phyloP scores from a whole-genome alignment of 2,329 filamentous ascomycete species.

The Fusarium sacchari region DNA sequence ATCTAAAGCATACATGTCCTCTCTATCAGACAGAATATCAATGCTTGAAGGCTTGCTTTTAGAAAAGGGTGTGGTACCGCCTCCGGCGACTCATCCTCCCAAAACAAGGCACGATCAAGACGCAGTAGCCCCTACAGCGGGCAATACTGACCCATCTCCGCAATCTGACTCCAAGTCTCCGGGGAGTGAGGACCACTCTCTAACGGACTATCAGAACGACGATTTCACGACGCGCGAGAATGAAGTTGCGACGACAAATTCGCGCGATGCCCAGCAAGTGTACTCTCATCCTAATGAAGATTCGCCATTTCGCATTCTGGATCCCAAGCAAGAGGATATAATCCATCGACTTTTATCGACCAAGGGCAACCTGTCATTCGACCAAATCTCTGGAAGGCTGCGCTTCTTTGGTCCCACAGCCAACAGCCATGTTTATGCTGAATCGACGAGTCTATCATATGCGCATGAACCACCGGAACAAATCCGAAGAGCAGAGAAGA shows the following conservation, averaged over 20 bases:
- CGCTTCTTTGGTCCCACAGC: constrained; percentile 65
- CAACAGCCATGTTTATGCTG: constrained; percentile 62
- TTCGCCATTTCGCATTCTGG: constrained; percentile 50
- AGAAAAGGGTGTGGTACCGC: constrained; percentile 59
- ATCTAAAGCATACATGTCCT: constrained; percentile 67
- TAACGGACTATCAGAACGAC: constrained; percentile 48
- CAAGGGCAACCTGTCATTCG: constrained; percentile 61
- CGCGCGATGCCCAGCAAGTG: constrained; percentile 32
- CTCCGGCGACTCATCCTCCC: constrained; percentile 63
- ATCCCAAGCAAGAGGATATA: constrained; percentile 57
- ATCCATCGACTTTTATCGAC: constrained; percentile 61
- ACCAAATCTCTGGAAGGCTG: constrained; percentile 60
- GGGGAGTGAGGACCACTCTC: constrained; percentile 43
- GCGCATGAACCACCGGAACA: constrained; percentile 57
- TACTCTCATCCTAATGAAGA: constrained; percentile 44
- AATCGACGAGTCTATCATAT: constrained; percentile 48
- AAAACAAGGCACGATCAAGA: constrained; percentile 58
- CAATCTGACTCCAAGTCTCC: constrained; percentile 25
- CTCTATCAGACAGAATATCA: constrained; percentile 63
- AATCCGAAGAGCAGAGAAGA: constrained; percentile 56
- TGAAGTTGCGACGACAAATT: constrained; percentile 36
- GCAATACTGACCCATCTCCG: constrained; percentile 8
- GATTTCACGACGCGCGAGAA: constrained; percentile 44
- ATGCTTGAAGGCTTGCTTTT: constrained; percentile 62
- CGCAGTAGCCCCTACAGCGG: not conserved